Percentiles rank a stretch among this genome's conserved stretches.
Conservation (phyloP, 441 rosid genomes). For the Gossypium gossypioides region DNA sequence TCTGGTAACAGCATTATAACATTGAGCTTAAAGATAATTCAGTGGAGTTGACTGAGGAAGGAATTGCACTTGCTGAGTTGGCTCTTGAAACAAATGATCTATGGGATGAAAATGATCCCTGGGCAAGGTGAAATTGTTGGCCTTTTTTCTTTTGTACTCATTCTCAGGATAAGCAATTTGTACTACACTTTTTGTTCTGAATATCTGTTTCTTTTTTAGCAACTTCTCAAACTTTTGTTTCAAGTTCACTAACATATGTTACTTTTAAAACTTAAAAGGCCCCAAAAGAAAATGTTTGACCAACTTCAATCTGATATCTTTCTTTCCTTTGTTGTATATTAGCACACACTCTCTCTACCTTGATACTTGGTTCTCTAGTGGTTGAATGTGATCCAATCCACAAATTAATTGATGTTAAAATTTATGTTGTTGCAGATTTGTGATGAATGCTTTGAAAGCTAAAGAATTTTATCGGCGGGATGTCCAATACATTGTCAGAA, state of each 20-base stretch:
- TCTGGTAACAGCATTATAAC: slow-evolving; percentile 61
- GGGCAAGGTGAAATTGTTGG: slow-evolving; percentile 69
- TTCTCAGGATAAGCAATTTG: slow-evolving; percentile 2
- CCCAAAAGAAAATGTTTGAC: background rate
- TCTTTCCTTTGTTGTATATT: background rate
- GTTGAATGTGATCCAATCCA: background rate
- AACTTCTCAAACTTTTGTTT: background rate
- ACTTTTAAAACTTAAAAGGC: background rate
- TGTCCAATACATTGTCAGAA: slow-evolving; percentile 86
- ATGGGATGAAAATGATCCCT: slow-evolving; percentile 96
- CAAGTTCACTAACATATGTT: background rate
- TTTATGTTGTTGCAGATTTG: slow-evolving; percentile 53
- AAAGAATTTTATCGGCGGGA: slow-evolving; percentile 87
- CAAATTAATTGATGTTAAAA: background rate
- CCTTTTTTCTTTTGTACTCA: slow-evolving; percentile 9
- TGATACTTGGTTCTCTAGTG: background rate
- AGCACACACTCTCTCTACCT: background rate
- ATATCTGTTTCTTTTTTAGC: background rate
- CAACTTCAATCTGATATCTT: background rate
- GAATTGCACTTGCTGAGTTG: slow-evolving; percentile 86
- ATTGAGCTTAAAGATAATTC: slow-evolving; percentile 87
- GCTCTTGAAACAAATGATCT: slow-evolving; percentile 90
- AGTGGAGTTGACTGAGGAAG: slow-evolving; percentile 94
- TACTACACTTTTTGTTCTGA: background rate
- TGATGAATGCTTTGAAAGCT: slow-evolving; percentile 90